Evolutionary conservation across 2,329 filamentous ascomycete species (phyloP), one percentile per base, ranked within the genome.

Genomic region (Talaromyces funiculosus): DNA sequence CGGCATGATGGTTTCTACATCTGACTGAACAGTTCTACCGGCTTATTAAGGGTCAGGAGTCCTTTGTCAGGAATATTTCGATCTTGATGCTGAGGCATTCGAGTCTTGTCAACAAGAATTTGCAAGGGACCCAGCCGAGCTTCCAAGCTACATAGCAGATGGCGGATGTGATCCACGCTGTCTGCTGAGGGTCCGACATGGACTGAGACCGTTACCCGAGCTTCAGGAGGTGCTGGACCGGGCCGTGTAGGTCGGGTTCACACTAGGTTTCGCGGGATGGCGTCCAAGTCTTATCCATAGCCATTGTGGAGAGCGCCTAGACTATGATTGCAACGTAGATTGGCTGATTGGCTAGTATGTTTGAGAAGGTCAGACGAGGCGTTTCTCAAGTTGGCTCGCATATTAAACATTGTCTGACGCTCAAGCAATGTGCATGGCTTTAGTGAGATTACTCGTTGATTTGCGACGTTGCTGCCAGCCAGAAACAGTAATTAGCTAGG

Each of bases 1-100:
- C 71, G 31, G 67, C 66, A 51, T 77, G 73, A 76, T 55, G 4
- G 20, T 22, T 51, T 51, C 10, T 33, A 33, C 29, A 10, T 53
- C 29, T 45, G 29, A 42, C 31, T 33, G 31, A 29, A 22, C 18
- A 10, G 42, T 47, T 29, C 9, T 49, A n/a, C 33, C 55, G 18
- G 26, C 43, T 47, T 53, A 38, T 47, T 18, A 51, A 51, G 24
- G 33, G 40, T 16, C 22, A 49, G 10, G n/a, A 33, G 22, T 18
- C 43, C 16, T 35, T 16, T 58, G 54, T 20, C 45, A 54, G 12
- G 8, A 42, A 56, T 16, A 60, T 29, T 26, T 22, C 22, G 24
- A 29, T 38, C 29, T 33, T 29, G 20, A 31, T 16, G 14, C 55
- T 33, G 35, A 45, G 37, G 24, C 40, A 57, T n/a, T 33, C 42